Percentiles rank a stretch among this genome's conserved stretches.
Conservation (phyloP, 192 early-diverging fungal species). For the Gorgonomyces haynaldii region DNA sequence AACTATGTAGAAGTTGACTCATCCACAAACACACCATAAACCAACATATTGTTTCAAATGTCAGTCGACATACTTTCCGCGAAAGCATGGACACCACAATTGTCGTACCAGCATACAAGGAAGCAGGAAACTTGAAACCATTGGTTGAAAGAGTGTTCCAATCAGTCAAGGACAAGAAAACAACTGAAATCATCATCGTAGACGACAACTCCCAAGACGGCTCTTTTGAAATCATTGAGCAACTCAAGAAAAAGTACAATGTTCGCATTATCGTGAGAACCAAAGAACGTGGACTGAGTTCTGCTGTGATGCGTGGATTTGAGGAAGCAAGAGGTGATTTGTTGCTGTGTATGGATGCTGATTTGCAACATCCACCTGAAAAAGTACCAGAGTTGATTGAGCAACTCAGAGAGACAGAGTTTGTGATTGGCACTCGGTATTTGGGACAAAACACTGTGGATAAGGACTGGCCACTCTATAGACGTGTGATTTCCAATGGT, state of each 20-base stretch:
- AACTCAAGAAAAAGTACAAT: background rate
- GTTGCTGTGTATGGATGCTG: slow-evolving; percentile 2
- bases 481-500: slow-evolving; percentile 1
- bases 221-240: background rate
- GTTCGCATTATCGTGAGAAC: background rate
- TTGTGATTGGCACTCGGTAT: slow-evolving; percentile 2
- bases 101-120: slow-evolving; percentile 1
- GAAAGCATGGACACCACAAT: no score
- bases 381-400: background rate
- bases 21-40: no score
- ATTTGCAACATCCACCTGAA: slow-evolving; percentile 4
- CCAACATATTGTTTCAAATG: no score
- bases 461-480: slow-evolving; percentile 3
- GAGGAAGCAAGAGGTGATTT: background rate
- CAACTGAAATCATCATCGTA: background rate
- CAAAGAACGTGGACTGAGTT: slow-evolving; percentile 1
- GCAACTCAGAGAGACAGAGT: background rate
- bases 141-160: background rate
- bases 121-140: background rate
- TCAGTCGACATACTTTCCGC: no score
- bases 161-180: background rate
- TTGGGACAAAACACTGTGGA: background rate
- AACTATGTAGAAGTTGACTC: no score
- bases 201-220: slow-evolving; percentile 1
- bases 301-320: slow-evolving; percentile 2